These are phyloP conservation scores for Sinapis alba DNA, from an alignment of 441 rosid genomes.

Conservation along the genomic window DNA sequence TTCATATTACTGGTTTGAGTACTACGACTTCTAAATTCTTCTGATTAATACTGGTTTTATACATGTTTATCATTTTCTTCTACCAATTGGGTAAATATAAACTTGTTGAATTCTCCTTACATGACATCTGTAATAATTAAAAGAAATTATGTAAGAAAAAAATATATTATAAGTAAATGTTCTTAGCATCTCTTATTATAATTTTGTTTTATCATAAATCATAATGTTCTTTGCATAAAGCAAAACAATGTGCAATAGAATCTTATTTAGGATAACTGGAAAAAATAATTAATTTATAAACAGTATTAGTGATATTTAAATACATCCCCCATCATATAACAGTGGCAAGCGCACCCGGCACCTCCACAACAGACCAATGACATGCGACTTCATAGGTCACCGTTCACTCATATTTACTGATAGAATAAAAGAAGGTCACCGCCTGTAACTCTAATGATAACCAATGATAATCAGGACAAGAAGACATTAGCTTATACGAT, in stretches of 20 bases:
- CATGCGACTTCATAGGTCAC: conserved; percentile 7
- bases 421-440: conserved; percentile 12
- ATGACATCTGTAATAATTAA: background rate
- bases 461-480: conserved; percentile 2
- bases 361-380: conserved; percentile 36
- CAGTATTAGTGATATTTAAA: background rate
- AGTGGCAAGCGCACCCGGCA: conserved; percentile 28
- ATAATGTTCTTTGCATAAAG: background rate
- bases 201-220: background rate
- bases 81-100: background rate
- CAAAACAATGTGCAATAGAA: conserved; percentile 8
- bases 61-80: background rate
- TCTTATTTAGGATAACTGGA: background rate
- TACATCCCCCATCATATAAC: conserved; percentile 18
- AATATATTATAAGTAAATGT: background rate
- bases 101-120: too few species aligned
- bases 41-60: background rate
- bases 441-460: conserved; percentile 20
- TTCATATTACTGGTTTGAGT: background rate
- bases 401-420: conserved; percentile 8
- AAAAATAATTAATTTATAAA: background rate
- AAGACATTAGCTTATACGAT: conserved; percentile 39
- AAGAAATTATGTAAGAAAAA: background rate
- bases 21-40: background rate
- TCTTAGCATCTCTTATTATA: background rate